Percentiles rank a stretch among this genome's conserved stretches.
Conservation (phyloP, 768 basidiomycete species). For the Gautieria morchelliformis region DNA sequence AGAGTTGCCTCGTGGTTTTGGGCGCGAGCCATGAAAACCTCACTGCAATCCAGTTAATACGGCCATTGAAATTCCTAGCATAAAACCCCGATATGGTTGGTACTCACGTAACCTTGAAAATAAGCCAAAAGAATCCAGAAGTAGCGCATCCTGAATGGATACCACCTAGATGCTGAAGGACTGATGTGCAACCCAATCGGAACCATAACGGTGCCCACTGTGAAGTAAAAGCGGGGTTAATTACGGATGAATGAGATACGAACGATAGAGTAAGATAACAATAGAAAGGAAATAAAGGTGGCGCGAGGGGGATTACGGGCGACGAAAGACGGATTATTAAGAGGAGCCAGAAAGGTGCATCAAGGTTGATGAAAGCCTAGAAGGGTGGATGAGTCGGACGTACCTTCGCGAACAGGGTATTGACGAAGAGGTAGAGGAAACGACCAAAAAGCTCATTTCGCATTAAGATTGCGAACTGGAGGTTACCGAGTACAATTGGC, state of each 20-base stretch:
- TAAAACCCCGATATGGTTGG: background rate
- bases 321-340: no score
- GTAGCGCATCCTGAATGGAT: conserved; percentile 70
- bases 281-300: no score
- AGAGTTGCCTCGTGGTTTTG: conserved; percentile 48
- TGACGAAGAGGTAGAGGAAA: conserved; percentile 59
- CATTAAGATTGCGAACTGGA: conserved; percentile 63
- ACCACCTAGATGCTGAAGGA: conserved; percentile 68
- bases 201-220: conserved; percentile 70
- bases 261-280: no score
- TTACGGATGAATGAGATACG: no score
- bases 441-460: conserved; percentile 79
- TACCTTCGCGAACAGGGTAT: conserved; percentile 71
- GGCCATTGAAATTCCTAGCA: background rate
- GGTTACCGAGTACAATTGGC: conserved; percentile 65
- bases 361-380: background rate
- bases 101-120: conserved; percentile 38
- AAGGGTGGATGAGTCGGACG: background rate
- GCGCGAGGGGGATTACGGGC: no score
- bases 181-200: conserved; percentile 63
- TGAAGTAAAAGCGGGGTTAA: background rate
- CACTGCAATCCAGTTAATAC: conserved; percentile 19
- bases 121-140: conserved; percentile 61
- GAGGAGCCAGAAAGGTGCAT: background rate
- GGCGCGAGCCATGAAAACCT: conserved; percentile 40